These are phyloP conservation scores for Solanum ahanhuiri DNA, from an alignment of 257 asterid species.

Conservation along the genomic window DNA sequence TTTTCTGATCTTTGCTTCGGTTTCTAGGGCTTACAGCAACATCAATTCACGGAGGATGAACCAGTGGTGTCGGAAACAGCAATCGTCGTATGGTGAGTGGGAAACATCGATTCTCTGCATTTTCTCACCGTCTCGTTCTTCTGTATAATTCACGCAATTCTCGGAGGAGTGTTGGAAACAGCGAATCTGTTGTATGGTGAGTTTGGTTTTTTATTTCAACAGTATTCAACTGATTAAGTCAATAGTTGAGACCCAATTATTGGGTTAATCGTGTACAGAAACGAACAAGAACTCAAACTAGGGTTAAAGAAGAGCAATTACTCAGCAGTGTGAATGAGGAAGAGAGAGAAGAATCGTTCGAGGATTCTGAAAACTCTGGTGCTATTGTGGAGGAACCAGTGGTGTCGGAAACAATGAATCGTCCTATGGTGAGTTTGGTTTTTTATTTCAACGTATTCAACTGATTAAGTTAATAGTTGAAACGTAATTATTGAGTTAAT, in stretches of 20 bases:
- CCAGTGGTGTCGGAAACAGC: no score
- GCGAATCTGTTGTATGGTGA: constrained; percentile 59
- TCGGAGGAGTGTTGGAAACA: no score
- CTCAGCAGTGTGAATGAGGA: constrained; percentile 32
- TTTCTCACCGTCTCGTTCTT: background rate
- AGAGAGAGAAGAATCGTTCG: constrained; percentile 69
- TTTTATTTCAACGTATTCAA: no score
- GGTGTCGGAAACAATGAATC: no score
- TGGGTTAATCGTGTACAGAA: constrained; percentile 29
- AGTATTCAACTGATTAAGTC: background rate
- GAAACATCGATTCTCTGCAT: background rate
- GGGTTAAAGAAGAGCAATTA: constrained; percentile 21
- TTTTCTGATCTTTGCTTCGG: no score
- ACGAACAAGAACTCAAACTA: constrained; percentile 67
- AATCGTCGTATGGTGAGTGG: no score
- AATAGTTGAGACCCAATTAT: constrained; percentile 10
- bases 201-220: constrained; percentile 2
- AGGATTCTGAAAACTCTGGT: constrained; percentile 27
- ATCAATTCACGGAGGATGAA: no score
- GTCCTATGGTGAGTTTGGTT: no score
- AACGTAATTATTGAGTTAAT: no score
- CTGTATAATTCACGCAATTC: background rate
- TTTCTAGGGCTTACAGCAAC: no score
- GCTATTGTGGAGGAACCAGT: no score
- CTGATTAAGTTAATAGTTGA: no score